Evolutionary conservation across 2,329 filamentous ascomycete species (phyloP).

Genomic region (Claviceps cyperi): DNA sequence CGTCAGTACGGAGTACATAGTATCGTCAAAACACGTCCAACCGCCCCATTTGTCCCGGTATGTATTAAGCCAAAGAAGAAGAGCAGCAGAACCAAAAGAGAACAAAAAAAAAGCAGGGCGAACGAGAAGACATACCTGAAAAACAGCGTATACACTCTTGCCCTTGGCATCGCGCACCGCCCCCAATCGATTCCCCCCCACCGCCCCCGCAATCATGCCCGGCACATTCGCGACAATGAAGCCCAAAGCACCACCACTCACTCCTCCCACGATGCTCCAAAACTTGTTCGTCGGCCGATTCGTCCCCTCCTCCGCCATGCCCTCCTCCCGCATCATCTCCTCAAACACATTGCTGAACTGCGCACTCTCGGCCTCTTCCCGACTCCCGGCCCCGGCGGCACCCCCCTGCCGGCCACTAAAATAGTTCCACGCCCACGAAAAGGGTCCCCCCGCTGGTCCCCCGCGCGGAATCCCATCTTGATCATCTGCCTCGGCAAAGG

Average conservation of each 20-base stretch:
- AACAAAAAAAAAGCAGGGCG: no score
- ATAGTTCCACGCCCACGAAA: conserved; percentile 65
- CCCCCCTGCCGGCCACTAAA: conserved; percentile 26
- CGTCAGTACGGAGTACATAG: neutral
- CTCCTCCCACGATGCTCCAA: conserved; percentile 73
- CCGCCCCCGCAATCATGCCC: conserved; percentile 75
- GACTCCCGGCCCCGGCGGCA: conserved; percentile 16
- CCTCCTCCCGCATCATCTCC: conserved; percentile 77
- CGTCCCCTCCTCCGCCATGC: conserved; percentile 58
- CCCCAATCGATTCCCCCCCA: conserved; percentile 84
- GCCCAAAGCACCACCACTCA: conserved; percentile 78
- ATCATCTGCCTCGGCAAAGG: conserved; percentile 28
- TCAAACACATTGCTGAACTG: conserved; percentile 86
- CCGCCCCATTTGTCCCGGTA: no score
- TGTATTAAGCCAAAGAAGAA: neutral
- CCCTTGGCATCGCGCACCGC: conserved; percentile 78
- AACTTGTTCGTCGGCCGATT: conserved; percentile 55
- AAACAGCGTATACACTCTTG: conserved; percentile 90
- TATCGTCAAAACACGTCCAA: no score
- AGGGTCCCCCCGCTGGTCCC: conserved; percentile 29
- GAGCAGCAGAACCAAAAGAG: neutral
- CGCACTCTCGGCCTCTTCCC: conserved; percentile 48
- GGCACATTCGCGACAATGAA: conserved; percentile 93
- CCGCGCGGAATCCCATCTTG: conserved; percentile 20
- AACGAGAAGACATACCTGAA: conserved; percentile 32